These are phyloP conservation scores for Hericium alpestre DNA, from an alignment of 768 basidiomycete species.

Conservation along the genomic window DNA sequence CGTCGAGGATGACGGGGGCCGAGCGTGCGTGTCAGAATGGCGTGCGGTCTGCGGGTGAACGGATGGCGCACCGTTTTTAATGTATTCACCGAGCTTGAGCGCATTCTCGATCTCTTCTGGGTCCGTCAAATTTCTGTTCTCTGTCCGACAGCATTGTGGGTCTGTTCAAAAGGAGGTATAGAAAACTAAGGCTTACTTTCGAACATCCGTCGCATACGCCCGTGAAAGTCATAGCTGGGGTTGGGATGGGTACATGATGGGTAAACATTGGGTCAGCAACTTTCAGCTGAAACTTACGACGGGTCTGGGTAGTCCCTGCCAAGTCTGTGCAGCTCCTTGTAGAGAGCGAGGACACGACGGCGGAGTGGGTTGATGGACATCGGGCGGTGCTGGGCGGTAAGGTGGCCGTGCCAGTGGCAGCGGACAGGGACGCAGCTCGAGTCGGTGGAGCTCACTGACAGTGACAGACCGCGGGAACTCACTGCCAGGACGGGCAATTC, in stretches of 20 bases:
- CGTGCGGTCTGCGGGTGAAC: no score
- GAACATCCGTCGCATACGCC: slow-evolving; percentile 57
- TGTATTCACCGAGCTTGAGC: slow-evolving; percentile 67
- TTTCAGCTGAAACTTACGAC: slow-evolving; percentile 36
- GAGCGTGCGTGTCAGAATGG: background rate
- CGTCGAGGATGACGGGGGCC: no score
- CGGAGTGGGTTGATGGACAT: slow-evolving; percentile 48
- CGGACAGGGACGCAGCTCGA: background rate
- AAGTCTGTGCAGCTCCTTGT: slow-evolving; percentile 74
- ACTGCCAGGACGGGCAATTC: no score
- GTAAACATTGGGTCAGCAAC: background rate
- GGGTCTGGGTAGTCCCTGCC: slow-evolving; percentile 79
- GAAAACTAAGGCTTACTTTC: slow-evolving; percentile 40
- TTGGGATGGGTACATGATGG: background rate
- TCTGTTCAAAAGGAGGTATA: background rate
- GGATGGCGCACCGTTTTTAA: slow-evolving; percentile 59
- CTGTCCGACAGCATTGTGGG: slow-evolving; percentile 24
- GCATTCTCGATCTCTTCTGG: slow-evolving; percentile 68
- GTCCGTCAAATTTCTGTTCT: slow-evolving; percentile 56
- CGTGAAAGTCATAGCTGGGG: slow-evolving; percentile 67
- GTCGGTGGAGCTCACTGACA: no score
- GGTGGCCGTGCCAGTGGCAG: background rate
- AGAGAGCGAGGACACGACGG: slow-evolving; percentile 56
- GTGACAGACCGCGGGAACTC: no score
- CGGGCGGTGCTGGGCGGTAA: background rate